phyloP scores from a whole-genome alignment of 2,329 filamentous ascomycete genomes.

The Biscogniauxia sp. region DNA sequence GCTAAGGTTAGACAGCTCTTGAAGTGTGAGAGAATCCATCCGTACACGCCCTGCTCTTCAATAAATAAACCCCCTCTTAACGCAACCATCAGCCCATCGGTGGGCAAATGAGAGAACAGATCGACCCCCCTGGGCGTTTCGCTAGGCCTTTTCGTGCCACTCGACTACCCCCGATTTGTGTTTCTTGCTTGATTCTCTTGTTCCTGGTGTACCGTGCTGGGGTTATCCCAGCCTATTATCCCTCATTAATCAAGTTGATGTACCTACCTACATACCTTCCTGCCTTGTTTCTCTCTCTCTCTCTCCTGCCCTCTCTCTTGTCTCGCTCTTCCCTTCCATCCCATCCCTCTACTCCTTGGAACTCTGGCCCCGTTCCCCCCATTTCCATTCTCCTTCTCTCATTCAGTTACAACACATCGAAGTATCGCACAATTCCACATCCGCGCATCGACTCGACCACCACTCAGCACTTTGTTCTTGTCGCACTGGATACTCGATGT shows the following conservation, averaged over 20 bases:
- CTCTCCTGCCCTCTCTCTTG: background rate
- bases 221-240: conserved; percentile 5
- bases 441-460: conserved; percentile 8
- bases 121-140: conserved; percentile 12
- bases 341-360: conserved; percentile 6
- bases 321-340: conserved; percentile 1
- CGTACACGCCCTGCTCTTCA: too few relatives aligned
- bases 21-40: too few relatives aligned
- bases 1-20: too few relatives aligned
- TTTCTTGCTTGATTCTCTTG: conserved; percentile 7
- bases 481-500: conserved; percentile 20
- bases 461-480: conserved; percentile 5
- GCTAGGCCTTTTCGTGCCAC: conserved; percentile 7
- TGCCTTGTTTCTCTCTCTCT: background rate
- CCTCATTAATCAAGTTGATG: conserved; percentile 17
- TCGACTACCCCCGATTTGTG: conserved; percentile 22
- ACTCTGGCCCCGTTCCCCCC: conserved; percentile 5
- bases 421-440: conserved; percentile 11
- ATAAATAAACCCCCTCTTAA: background rate
- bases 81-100: background rate
- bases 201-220: conserved; percentile 9
- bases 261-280: background rate
- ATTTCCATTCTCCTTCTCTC: background rate
- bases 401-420: conserved; percentile 11
- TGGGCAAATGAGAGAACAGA: conserved; percentile 16